phyloP scores from a whole-genome alignment of 2,329 filamentous ascomycete genomes.

The Diplocarpon mali region DNA sequence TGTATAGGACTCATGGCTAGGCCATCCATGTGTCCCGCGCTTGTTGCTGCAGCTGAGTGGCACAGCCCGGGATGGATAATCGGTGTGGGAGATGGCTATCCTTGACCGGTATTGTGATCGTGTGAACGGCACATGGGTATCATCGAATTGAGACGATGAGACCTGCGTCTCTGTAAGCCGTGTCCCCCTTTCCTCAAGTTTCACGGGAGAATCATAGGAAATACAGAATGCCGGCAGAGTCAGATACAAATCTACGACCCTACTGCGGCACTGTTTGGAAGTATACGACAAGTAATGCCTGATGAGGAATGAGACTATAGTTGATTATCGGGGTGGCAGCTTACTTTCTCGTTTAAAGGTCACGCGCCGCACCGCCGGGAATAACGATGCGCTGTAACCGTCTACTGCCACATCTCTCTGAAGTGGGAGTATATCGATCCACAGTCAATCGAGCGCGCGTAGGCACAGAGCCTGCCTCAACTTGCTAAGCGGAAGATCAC shows the following conservation, averaged over 20 bases:
- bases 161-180: background rate
- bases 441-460: too few species aligned
- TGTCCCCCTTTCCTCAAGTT: background rate
- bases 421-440: background rate
- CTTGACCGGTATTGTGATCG: conserved; percentile 16
- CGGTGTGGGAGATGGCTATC: conserved; percentile 2
- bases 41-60: conserved; percentile 25
- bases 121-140: conserved; percentile 16
- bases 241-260: conserved; percentile 1
- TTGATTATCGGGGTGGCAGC: conserved; percentile 8
- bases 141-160: background rate
- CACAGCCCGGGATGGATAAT: conserved; percentile 17
- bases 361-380: too few species aligned
- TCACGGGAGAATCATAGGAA: background rate
- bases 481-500: too few species aligned
- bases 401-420: background rate
- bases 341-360: background rate
- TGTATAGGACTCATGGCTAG: conserved; percentile 1
- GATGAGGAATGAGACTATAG: conserved; percentile 7
- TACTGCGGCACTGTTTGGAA: conserved; percentile 14
- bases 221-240: background rate
- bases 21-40: conserved; percentile 11
- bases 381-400: too few species aligned
- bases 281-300: conserved; percentile 16
- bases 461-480: too few species aligned